Evolutionary conservation across 2,329 filamentous ascomycete genomes (phyloP).

Genomic region (Botrytis elliptica): DNA sequence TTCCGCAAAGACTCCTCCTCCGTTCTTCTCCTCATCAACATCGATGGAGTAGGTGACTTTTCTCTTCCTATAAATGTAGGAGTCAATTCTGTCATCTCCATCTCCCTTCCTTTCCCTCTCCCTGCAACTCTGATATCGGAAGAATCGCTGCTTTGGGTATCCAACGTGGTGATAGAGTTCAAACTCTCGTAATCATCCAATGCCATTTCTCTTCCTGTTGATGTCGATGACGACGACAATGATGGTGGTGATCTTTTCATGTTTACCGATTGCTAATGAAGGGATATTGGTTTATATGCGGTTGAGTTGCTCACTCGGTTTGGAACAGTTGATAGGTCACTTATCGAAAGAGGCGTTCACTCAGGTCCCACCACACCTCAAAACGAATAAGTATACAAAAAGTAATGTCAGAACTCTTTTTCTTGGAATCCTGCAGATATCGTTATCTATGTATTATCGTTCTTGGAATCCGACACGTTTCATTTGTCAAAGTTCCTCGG

Average conservation of each 20-base stretch:
- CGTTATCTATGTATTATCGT: neutral
- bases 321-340: neutral
- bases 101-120: constrained; percentile 1
- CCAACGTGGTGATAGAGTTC: constrained; percentile 2
- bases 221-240: neutral
- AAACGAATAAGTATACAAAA: neutral
- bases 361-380: neutral
- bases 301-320: neutral
- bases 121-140: neutral
- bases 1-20: neutral
- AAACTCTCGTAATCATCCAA: constrained; percentile 12
- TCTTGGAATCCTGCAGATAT: neutral
- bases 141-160: neutral
- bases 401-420: constrained; percentile 2
- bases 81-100: neutral
- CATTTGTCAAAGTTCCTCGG: neutral
- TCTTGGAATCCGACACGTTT: neutral
- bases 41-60: constrained; percentile 10
- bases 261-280: neutral
- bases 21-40: constrained; percentile 4
- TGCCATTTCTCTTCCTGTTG: neutral
- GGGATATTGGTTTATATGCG: neutral
- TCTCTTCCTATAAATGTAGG: neutral
- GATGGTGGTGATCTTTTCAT: constrained; percentile 8
- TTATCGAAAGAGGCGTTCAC: neutral